Evolutionary conservation across 805 yeast species (phyloP), one percentile per base, ranked within the genome.

Genomic region (Cyberlindnera samutprakarnensis): DNA sequence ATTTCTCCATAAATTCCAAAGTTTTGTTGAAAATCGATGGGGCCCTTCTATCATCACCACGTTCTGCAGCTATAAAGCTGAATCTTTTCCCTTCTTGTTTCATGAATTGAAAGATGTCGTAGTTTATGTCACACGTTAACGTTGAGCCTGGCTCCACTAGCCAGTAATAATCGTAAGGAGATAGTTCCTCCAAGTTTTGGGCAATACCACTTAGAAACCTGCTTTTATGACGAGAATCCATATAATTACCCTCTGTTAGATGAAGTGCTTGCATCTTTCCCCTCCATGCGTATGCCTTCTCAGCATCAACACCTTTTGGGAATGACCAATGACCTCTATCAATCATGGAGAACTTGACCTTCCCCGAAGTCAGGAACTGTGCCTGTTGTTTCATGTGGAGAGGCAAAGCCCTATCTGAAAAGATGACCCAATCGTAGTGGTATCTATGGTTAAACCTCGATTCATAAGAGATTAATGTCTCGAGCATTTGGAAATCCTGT

Each of bases 371-470:
- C 10, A 64, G 46, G 15, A 59, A 59, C 4, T 61, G 33, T 2
- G 77, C 65, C 18, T 57, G 47, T 6, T 47, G 44, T 30, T 58
- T 65, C 51, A 82, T 81, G 33, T 68, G 68, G 1, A 60, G 63
- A 22, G 62, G 51, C 46, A 83, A 79, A 4, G 69, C 72, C 32
- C 60, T 66, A 46, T 82, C 83, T 50, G 79, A 80, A 28, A 82
- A 53, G 42, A 83, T 80, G 2, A 78, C 76, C 84, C 86, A 82
- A 53, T 80, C 87, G 49, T 82, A 81, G 45, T 75, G 68, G 49
- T 56, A 76, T 24, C 60, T 56, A 19, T 47, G 14, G 51, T 82
- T 82, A 60, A 80, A 82, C 25, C 86, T 57, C 42, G 68, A 74
- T 46, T 80, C 81, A 27, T 75, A 69, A 35, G 66, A 64, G 42